phyloP scores from a whole-genome alignment of 2,329 filamentous ascomycete species.

The Colletotrichum nymphaeae region DNA sequence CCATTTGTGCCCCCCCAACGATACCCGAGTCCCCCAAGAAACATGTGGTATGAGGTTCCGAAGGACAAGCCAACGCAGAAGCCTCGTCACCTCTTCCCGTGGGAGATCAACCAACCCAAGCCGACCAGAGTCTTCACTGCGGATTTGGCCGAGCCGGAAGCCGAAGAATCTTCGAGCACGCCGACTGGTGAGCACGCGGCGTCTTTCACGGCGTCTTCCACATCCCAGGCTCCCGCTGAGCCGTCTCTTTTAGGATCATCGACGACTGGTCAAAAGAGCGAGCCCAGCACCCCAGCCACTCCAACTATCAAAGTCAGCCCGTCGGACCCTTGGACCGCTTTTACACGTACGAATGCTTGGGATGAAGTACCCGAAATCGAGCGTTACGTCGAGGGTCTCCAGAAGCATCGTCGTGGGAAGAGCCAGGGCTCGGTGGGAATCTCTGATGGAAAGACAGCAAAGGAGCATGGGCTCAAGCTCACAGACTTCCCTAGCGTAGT shows the following conservation, averaged over 20 bases:
- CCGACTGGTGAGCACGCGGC: slow-evolving; percentile 41
- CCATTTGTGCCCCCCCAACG: slow-evolving; percentile 81
- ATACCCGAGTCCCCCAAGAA: slow-evolving; percentile 85
- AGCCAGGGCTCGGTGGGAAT: slow-evolving; percentile 41
- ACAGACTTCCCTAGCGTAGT: slow-evolving; percentile 88
- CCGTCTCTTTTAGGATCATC: slow-evolving; percentile 49
- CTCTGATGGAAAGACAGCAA: slow-evolving; percentile 39
- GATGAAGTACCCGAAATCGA: slow-evolving; percentile 91
- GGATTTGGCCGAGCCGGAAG: slow-evolving; percentile 9
- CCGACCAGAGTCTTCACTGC: slow-evolving; percentile 72
- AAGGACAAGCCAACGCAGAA: slow-evolving; percentile 66
- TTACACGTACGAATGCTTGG: slow-evolving; percentile 88
- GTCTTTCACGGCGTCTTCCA: slow-evolving; percentile 31
- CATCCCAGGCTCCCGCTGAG: slow-evolving; percentile 43
- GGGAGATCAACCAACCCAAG: slow-evolving; percentile 78
- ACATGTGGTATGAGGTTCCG: slow-evolving; percentile 91
- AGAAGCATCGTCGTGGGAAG: slow-evolving; percentile 64
- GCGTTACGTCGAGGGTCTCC: slow-evolving; percentile 83
- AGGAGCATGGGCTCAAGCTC: slow-evolving; percentile 68
- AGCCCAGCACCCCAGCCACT: slow-evolving; percentile 60
- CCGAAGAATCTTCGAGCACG: slow-evolving; percentile 43
- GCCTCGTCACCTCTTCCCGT: slow-evolving; percentile 85
- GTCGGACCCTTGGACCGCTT: slow-evolving; percentile 77
- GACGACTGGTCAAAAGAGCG: slow-evolving; percentile 47
- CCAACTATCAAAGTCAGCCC: slow-evolving; percentile 58